Conservation (phyloP, 2,329 filamentous ascomycete genomes). For the Hymenotorrendiella dingleyae region DNA sequence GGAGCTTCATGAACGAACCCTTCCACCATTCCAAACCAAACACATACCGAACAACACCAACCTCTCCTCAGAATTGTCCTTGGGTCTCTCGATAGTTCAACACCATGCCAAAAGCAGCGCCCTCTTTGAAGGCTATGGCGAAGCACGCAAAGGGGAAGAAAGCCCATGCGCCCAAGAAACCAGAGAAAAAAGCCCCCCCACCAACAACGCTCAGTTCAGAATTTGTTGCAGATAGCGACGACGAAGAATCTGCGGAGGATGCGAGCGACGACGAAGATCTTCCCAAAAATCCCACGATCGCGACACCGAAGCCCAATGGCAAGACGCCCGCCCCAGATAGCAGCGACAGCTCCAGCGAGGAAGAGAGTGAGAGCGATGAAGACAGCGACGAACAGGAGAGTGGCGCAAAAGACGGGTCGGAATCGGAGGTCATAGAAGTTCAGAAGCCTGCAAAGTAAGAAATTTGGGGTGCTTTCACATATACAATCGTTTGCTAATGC, state of each 20-base stretch:
- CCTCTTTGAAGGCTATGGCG: slow-evolving; percentile 16
- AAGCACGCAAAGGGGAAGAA: slow-evolving; percentile 14
- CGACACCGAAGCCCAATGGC: slow-evolving; percentile 19
- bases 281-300: slow-evolving; percentile 11
- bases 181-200: slow-evolving; percentile 10
- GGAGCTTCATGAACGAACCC: neutral
- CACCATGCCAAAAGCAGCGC: slow-evolving; percentile 9
- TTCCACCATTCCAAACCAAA: neutral
- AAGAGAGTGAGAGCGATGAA: slow-evolving; percentile 25
- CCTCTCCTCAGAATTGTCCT: neutral
- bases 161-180: slow-evolving; percentile 1
- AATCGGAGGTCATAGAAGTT: slow-evolving; percentile 10
- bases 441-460: slow-evolving; percentile 2
- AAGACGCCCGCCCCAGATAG: slow-evolving; percentile 16
- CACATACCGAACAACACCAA: neutral
- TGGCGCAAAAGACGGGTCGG: slow-evolving; percentile 19
- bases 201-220: slow-evolving; percentile 25
- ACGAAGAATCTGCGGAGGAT: slow-evolving; percentile 16
- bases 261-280: slow-evolving; percentile 21
- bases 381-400: slow-evolving; percentile 34
- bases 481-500: neutral
- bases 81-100: neutral
- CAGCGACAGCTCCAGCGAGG: slow-evolving; percentile 23
- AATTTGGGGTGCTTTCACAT: neutral
- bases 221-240: slow-evolving; percentile 25